phyloP scores from a whole-genome alignment of 2,329 filamentous ascomycete genomes.

The Scleromitrula shiraiana region DNA sequence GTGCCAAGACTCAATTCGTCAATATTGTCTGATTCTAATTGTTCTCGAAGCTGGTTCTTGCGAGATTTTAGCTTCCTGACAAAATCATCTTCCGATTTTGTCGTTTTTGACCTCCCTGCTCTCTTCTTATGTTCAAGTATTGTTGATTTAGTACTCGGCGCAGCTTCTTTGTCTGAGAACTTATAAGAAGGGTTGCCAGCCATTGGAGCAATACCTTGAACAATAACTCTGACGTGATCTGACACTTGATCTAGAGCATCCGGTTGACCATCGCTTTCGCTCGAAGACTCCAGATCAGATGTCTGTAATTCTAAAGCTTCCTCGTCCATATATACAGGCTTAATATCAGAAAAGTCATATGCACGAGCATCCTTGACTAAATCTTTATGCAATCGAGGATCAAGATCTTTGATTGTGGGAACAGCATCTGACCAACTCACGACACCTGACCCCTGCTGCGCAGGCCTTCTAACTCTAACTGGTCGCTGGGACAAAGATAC shows the following conservation, averaged over 20 bases:
- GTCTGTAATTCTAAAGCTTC: background rate
- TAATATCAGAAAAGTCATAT: constrained; percentile 10
- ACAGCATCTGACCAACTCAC: constrained; percentile 28
- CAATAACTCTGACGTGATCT: background rate
- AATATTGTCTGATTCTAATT: constrained; percentile 15
- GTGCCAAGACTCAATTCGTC: constrained; percentile 24
- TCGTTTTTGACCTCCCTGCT: background rate
- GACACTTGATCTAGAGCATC: background rate
- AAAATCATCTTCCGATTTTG: background rate
- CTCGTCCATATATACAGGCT: background rate
- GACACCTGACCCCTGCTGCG: constrained; percentile 21
- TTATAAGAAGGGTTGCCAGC: background rate
- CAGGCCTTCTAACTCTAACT: constrained; percentile 18
- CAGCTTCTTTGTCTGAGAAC: constrained; percentile 9
- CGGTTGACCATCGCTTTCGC: background rate
- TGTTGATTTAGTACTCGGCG: background rate
- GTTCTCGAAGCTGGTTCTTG: background rate
- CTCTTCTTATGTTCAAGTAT: background rate
- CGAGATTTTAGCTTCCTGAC: background rate
- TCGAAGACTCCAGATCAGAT: background rate
- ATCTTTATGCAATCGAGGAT: constrained; percentile 24
- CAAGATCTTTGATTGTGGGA: constrained; percentile 21
- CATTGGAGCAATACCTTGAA: background rate
- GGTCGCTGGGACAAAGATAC: constrained; percentile 9
- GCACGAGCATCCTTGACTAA: constrained; percentile 20